Conservation (phyloP, 208 protist genomes). For the Kentomonas sorsogonicus region DNA sequence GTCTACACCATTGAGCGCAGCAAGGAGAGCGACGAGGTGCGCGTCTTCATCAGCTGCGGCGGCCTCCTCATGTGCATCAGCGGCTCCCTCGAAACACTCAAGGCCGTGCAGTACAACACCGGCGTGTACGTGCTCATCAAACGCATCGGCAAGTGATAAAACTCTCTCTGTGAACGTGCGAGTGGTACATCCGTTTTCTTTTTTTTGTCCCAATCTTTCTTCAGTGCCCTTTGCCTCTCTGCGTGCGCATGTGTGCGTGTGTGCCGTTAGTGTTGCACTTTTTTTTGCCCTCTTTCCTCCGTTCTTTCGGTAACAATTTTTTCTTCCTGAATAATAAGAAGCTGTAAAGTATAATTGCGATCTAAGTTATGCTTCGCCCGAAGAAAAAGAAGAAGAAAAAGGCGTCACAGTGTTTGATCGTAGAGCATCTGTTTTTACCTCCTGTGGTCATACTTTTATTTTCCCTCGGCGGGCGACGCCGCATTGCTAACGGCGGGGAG, state of each 20-base stretch:
- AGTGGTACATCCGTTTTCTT: constrained; percentile 1
- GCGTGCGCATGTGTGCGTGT: constrained; percentile 2
- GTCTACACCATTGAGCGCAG: constrained; percentile 93
- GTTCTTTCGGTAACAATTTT: no score
- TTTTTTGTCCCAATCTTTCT: constrained; percentile 6
- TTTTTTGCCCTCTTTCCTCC: not conserved
- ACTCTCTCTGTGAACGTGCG: not conserved
- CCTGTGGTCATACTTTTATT: no score
- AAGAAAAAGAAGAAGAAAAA: no score
- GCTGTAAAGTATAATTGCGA: no score
- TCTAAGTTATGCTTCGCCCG: no score
- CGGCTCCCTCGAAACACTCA: constrained; percentile 84
- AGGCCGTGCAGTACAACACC: constrained; percentile 88
- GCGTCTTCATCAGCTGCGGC: constrained; percentile 95
- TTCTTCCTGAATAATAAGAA: no score
- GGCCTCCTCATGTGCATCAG: constrained; percentile 94
- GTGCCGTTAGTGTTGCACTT: not conserved
- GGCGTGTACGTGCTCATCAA: constrained; percentile 86
- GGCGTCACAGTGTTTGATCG: no score
- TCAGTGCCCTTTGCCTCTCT: not conserved
- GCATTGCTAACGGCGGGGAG: no score
- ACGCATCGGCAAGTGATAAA: constrained; percentile 55
- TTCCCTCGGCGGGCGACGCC: no score
- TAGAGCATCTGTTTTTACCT: no score
- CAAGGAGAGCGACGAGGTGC: constrained; percentile 74